Conservation (phyloP, 2,329 filamentous ascomycete species). For the Aspergillus costaricaensis region DNA sequence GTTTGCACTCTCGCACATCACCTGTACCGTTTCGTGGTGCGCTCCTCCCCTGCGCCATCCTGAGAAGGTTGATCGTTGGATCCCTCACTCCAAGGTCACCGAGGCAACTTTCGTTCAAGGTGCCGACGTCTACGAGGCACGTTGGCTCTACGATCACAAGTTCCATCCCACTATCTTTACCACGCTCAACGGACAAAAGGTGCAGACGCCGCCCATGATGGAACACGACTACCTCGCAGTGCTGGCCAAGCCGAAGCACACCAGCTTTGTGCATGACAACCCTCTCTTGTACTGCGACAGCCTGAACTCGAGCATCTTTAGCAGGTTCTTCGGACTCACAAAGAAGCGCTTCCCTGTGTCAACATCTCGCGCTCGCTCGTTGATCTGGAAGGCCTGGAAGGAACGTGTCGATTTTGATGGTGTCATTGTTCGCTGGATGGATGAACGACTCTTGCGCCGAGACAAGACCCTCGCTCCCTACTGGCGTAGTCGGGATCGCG, state of each 20-base stretch:
- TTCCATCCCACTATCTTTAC: slow-evolving; percentile 52
- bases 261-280: slow-evolving; percentile 53
- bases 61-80: slow-evolving; percentile 57
- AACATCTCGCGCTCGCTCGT: slow-evolving; percentile 52
- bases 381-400: slow-evolving; percentile 55
- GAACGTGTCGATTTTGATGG: slow-evolving; percentile 50
- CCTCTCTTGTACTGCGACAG: slow-evolving; percentile 53
- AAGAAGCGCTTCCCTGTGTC: slow-evolving; percentile 45
- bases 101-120: slow-evolving; percentile 58
- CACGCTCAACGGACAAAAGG: slow-evolving; percentile 52
- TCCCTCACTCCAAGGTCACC: slow-evolving; percentile 57
- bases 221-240: slow-evolving; percentile 49
- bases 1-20: slow-evolving; percentile 56
- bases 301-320: slow-evolving; percentile 36
- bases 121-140: slow-evolving; percentile 55
- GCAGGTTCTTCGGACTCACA: slow-evolving; percentile 34
- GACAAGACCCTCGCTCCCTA: slow-evolving; percentile 50
- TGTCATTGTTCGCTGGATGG: slow-evolving; percentile 53
- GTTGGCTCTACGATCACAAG: slow-evolving; percentile 53
- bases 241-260: slow-evolving; percentile 46
- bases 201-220: slow-evolving; percentile 59
- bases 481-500: slow-evolving; percentile 49
- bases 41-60: slow-evolving; percentile 53
- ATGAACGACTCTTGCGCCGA: slow-evolving; percentile 51
- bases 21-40: slow-evolving; percentile 57